A percentile compares a stretch with the other conserved stretches of the same genome.
phyloP scores from a whole-genome alignment of 305 asterid genomes.

The Fraxinus dipetala region DNA sequence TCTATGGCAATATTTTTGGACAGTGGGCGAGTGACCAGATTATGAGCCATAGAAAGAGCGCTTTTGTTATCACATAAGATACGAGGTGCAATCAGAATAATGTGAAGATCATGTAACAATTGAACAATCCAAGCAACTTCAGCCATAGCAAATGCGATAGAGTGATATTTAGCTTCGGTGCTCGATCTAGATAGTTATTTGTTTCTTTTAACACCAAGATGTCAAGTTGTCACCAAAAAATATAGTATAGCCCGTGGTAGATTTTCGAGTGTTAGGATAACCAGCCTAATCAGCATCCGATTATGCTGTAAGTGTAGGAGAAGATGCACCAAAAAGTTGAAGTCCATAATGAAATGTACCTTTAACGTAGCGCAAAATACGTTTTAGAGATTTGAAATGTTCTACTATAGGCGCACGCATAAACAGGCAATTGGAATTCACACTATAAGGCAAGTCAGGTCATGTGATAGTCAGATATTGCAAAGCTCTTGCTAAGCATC shows the following conservation, averaged over 20 bases:
- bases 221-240: neutral
- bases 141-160: neutral
- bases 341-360: neutral
- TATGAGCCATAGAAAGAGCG: neutral
- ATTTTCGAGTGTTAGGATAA: neutral
- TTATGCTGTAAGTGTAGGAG: neutral
- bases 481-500: neutral
- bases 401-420: neutral
- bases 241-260: neutral
- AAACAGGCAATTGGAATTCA: neutral
- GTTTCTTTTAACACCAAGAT: neutral
- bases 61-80: neutral
- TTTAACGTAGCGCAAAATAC: neutral
- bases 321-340: neutral
- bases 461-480: neutral
- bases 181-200: neutral
- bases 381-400: neutral
- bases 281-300: neutral
- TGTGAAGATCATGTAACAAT: neutral
- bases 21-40: neutral
- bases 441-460: neutral
- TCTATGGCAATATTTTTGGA: neutral
- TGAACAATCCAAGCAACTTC: neutral
- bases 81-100: neutral
- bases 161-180: neutral